Base-by-base conservation (phyloP, 1,284 basidiomycete genomes). In the Binderoboletus segoi region DNA sequence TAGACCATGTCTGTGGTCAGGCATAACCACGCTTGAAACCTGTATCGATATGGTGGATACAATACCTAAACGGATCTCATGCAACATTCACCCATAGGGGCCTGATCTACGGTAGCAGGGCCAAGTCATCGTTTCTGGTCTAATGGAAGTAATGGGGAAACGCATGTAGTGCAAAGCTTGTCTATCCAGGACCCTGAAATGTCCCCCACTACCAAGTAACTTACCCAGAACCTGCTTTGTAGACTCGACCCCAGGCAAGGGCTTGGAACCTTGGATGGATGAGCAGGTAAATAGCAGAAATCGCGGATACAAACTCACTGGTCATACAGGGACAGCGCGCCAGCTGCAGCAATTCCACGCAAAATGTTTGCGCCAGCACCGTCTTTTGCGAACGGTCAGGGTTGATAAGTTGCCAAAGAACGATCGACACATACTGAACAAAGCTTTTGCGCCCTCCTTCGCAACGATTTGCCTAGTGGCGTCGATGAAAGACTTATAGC, bases 281-380 rank as follows among this genome's bases (percentile, higher is more conserved):
- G 24, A 54, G 53, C 30, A 4, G 8, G 32, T 45, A 32, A 38
- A 45, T 23, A 28, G 8, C 35, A 32, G 33, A 42, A 32, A 42
- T 15, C 8, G 15, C 26, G 32, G 13, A 3, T 28, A 5, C 30
- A 44, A 60, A 76, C 79, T 74, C 79, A 81, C 79, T 87, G 80
- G 76, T 89, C 85, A 68, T 86, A 86, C 49, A 88, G 73, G 15
- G 87, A 83, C 61, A 91, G 75, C 45, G 86, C 86, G 75, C 86
- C 87, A 53, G 88, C 88, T 65, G 83, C 85, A 56, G 89, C 89
- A 57, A 91, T 81, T 72, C 88, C 86, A 72, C 79, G 78, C 20
- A 81, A 61, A 53, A 81, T 73, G 73, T 90, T 89, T 41, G 84
- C 84, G 58, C 82, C 83, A 61, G 82, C 83, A 41, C 82, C 81